Evolutionary conservation across 2,329 filamentous ascomycete species (phyloP).

Genomic region (Fusarium dimerum): DNA sequence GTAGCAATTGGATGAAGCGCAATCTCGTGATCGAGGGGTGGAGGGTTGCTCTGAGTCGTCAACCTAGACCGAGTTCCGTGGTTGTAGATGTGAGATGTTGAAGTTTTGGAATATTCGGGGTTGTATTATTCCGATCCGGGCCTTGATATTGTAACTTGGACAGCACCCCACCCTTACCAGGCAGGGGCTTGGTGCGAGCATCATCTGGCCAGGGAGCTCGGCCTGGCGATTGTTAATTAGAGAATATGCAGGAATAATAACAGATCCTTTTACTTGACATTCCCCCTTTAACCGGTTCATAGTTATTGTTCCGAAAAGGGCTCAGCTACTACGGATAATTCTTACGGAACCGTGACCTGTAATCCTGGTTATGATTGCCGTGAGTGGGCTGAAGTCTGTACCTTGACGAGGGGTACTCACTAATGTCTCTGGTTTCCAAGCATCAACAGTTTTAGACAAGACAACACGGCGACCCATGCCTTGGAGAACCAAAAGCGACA

Average conservation of each 20-base stretch:
- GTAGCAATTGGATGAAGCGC: slow-evolving; percentile 3
- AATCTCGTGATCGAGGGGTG: slow-evolving; percentile 4
- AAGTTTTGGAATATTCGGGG: slow-evolving; percentile 9
- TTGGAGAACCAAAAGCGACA: slow-evolving; percentile 16
- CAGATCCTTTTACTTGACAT: background rate
- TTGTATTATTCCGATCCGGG: slow-evolving; percentile 36
- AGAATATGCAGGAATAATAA: slow-evolving; percentile 2
- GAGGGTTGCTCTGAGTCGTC: background rate
- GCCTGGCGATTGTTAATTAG: slow-evolving; percentile 1
- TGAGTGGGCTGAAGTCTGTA: slow-evolving; percentile 22
- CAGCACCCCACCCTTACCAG: background rate
- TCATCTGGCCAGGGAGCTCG: slow-evolving; percentile 8
- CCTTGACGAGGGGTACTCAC: slow-evolving; percentile 29
- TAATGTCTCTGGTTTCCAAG: slow-evolving; percentile 23
- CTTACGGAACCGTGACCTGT: background rate
- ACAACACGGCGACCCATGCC: slow-evolving; percentile 24
- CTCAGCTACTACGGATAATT: too few species aligned
- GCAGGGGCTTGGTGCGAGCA: slow-evolving; percentile 11
- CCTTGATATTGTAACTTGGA: background rate
- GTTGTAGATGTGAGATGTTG: background rate
- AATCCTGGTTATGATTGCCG: slow-evolving; percentile 13
- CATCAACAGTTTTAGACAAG: slow-evolving; percentile 22
- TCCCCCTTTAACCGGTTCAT: background rate
- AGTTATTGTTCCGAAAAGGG: too few species aligned
- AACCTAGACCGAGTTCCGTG: background rate